Percentiles rank a stretch among this genome's conserved stretches.
Conservation (phyloP, 2,329 filamentous ascomycete species). For the Penicillium glabrum region DNA sequence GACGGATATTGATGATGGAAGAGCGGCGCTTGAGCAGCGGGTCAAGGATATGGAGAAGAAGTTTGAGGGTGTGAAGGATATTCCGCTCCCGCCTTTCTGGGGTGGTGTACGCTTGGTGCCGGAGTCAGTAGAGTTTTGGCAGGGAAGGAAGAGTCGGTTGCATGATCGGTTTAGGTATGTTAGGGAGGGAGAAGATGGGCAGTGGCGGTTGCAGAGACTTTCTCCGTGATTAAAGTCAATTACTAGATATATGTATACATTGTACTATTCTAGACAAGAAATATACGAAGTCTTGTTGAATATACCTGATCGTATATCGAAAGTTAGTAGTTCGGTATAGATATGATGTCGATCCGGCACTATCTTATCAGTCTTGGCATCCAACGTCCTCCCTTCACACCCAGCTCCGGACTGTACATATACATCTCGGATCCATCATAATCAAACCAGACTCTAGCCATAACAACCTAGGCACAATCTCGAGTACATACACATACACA, state of each 20-base stretch:
- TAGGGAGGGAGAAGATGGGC: slow-evolving; percentile 62
- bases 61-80: slow-evolving; percentile 74
- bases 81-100: slow-evolving; percentile 93
- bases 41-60: slow-evolving; percentile 73
- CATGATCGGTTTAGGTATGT: slow-evolving; percentile 93
- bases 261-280: background rate
- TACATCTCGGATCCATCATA: background rate
- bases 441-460: background rate
- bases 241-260: background rate
- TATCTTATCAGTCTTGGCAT: slow-evolving; percentile 20
- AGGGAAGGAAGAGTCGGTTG: slow-evolving; percentile 82
- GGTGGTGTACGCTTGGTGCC: slow-evolving; percentile 85
- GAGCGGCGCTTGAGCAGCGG: slow-evolving; percentile 71
- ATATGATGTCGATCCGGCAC: background rate
- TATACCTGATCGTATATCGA: background rate
- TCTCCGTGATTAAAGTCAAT: slow-evolving; percentile 30
- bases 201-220: slow-evolving; percentile 41
- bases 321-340: background rate
- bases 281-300: background rate
- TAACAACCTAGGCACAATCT: background rate
- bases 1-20: slow-evolving; percentile 60
- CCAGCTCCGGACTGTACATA: background rate
- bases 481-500: background rate
- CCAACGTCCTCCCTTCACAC: background rate
- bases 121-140: slow-evolving; percentile 91